Conservation (phyloP, 2,329 filamentous ascomycete genomes). For the Blumeriella jaapii region DNA sequence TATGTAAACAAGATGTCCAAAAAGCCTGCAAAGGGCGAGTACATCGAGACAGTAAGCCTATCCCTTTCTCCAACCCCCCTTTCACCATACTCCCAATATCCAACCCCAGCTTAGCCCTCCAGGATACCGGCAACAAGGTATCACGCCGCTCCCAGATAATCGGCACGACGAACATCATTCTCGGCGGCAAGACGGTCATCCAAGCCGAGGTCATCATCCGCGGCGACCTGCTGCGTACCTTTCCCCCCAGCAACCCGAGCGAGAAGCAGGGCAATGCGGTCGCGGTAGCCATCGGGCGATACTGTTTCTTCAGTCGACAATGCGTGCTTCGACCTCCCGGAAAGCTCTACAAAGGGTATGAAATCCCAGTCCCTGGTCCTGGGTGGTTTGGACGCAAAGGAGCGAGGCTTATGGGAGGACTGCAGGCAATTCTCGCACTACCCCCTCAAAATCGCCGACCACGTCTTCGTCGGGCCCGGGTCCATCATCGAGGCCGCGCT, state of each 20-base stretch:
- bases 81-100: neutral
- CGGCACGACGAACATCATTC: conserved; percentile 94
- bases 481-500: conserved; percentile 73
- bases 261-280: conserved; percentile 26
- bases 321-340: conserved; percentile 74
- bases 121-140: conserved; percentile 99
- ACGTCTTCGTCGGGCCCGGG: conserved; percentile 74
- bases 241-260: conserved; percentile 32
- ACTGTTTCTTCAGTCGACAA: conserved; percentile 75
- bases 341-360: conserved; percentile 62
- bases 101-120: conserved; percentile 8
- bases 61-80: no score
- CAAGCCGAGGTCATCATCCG: conserved; percentile 91
- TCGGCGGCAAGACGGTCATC: conserved; percentile 91
- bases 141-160: conserved; percentile 84
- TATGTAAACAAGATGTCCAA: conserved; percentile 50
- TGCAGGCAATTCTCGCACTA: conserved; percentile 61
- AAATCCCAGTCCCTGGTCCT: neutral
- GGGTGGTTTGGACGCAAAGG: no score
- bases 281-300: conserved; percentile 80
- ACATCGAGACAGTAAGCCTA: conserved; percentile 84
- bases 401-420: no score
- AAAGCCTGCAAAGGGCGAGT: conserved; percentile 75
- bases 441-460: conserved; percentile 85
- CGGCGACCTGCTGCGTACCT: conserved; percentile 65